These are phyloP conservation scores for Lithospermum erythrorhizon DNA, from an alignment of 257 asterid species.

Conservation along the genomic window DNA sequence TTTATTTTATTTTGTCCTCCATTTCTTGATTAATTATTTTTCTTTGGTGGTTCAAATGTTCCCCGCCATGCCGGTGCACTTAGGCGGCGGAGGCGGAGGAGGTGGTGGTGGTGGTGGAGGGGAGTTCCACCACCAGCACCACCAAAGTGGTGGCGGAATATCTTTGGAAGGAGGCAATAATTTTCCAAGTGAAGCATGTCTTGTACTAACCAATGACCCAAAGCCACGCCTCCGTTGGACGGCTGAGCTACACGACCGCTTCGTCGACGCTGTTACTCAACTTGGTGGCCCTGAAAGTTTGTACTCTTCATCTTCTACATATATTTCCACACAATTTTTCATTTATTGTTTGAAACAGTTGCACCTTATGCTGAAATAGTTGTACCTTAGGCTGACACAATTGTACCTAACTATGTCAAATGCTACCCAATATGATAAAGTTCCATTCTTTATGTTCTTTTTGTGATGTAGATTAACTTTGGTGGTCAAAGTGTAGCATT, in stretches of 20 bases:
- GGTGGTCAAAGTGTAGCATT: not conserved
- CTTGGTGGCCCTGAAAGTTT: constrained; percentile 59
- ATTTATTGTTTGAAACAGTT: too few species aligned
- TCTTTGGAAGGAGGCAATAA: constrained; percentile 15
- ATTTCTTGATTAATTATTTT: constrained; percentile 6
- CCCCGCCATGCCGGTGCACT: constrained; percentile 42
- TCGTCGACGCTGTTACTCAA: constrained; percentile 42
- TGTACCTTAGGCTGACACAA: not conserved
- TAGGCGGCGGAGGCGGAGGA: constrained; percentile 12
- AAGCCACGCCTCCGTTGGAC: constrained; percentile 65
- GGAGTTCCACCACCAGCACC: constrained; percentile 24
- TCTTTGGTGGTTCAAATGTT: constrained; percentile 25
- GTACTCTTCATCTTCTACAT: constrained; percentile 10
- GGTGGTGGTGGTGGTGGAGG: constrained; percentile 20
- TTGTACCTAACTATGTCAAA: not conserved
- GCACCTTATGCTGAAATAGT: not conserved
- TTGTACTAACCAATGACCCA: constrained; percentile 40
- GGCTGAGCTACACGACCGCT: constrained; percentile 47
- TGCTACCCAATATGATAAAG: not conserved
- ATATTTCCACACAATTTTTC: too few species aligned
- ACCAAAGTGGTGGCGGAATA: constrained; percentile 1
- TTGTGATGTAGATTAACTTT: not conserved
- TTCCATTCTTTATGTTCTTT: not conserved
- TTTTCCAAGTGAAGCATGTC: constrained; percentile 33
- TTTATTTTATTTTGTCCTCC: not conserved